Evolutionary conservation across 805 yeast species (phyloP).

Genomic region (Gaillardinia entomophila): DNA sequence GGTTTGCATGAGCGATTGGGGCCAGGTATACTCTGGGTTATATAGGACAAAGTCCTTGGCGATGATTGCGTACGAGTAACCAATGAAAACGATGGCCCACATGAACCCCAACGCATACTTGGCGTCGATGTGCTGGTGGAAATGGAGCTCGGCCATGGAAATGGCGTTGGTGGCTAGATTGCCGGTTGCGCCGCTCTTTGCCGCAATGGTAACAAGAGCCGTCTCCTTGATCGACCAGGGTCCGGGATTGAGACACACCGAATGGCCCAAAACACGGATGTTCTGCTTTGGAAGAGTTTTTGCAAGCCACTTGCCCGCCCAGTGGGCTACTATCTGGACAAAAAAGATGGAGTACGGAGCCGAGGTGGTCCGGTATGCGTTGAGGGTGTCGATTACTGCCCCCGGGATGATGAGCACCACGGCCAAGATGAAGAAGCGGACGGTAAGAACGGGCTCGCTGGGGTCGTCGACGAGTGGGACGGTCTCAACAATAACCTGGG

Average conservation of each 20-base stretch:
- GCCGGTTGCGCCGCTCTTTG: constrained; percentile 49
- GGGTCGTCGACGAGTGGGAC: constrained; percentile 38
- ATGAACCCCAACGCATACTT: constrained; percentile 36
- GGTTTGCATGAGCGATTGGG: constrained; percentile 47
- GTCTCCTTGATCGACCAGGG: constrained; percentile 55
- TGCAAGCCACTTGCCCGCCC: constrained; percentile 43
- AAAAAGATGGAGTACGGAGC: constrained; percentile 49
- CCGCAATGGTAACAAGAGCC: constrained; percentile 46
- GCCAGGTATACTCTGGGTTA: constrained; percentile 47
- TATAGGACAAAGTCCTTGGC: constrained; percentile 41
- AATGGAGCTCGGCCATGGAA: constrained; percentile 42
- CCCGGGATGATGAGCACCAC: constrained; percentile 34
- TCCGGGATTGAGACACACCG: constrained; percentile 39
- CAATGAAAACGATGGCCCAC: constrained; percentile 48
- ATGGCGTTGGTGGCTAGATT: constrained; percentile 44
- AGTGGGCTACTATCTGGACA: constrained; percentile 46
- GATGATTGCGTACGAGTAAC: constrained; percentile 49
- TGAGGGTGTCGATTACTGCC: constrained; percentile 37
- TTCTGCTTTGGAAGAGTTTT: constrained; percentile 28
- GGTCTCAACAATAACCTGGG: constrained; percentile 27
- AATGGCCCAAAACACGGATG: constrained; percentile 18
- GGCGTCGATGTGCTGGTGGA: constrained; percentile 31
- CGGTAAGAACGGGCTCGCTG: constrained; percentile 30
- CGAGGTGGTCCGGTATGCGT: constrained; percentile 37
- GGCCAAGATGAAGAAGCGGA: constrained; percentile 28